Evolutionary conservation across 2,329 filamentous ascomycete species (phyloP).

Genomic region (Fusarium sp.): DNA sequence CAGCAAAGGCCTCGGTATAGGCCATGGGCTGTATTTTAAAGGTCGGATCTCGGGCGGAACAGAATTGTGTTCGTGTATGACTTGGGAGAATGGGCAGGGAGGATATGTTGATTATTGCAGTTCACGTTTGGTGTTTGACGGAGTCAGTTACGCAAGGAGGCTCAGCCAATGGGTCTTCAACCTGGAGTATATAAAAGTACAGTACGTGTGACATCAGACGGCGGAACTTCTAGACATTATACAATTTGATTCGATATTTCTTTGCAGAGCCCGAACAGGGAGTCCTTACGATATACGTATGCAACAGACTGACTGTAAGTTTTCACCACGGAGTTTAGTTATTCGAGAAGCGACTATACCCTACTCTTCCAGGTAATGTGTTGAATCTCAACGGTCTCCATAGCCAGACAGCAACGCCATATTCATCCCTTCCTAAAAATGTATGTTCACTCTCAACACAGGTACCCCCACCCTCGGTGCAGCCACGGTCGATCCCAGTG

Average conservation of each 20-base stretch:
- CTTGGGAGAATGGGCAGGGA: conserved; percentile 21
- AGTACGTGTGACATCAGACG: neutral
- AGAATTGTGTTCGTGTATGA: conserved; percentile 26
- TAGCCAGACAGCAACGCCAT: neutral
- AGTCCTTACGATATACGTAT: neutral
- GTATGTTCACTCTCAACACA: conserved; percentile 14
- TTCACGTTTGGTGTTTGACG: conserved; percentile 20
- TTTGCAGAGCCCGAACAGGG: neutral
- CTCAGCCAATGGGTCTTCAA: neutral
- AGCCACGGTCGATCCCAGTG: conserved; percentile 36
- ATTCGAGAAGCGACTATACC: neutral
- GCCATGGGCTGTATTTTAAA: conserved; percentile 23
- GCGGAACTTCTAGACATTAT: neutral
- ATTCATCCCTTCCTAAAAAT: conserved; percentile 4
- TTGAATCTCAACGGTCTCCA: neutral
- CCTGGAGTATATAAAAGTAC: conserved; percentile 5
- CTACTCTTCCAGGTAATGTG: neutral
- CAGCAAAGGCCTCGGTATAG: conserved; percentile 3
- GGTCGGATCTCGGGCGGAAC: conserved; percentile 6
- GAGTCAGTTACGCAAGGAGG: conserved; percentile 18
- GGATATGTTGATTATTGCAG: conserved; percentile 17
- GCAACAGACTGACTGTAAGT: neutral
- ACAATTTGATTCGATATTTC: neutral
- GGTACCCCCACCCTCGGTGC: conserved; percentile 36
- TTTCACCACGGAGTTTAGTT: no score